Evolutionary conservation across 371 early-diverging fungal species (phyloP), one percentile per base, ranked within the genome.

Genomic region (Actinomortierella wolfii): DNA sequence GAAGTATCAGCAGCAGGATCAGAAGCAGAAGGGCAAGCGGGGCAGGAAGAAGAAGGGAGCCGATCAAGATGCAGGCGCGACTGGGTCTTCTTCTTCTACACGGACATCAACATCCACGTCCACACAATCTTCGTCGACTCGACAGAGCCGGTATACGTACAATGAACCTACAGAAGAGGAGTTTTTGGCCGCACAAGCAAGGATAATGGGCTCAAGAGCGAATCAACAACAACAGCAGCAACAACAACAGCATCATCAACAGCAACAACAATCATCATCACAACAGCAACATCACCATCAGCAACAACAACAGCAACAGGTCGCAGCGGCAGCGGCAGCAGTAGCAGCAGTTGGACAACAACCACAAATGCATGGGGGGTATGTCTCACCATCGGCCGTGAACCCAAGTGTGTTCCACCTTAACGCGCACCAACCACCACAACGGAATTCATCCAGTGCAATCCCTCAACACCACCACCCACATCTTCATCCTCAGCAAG

Each of bases 81-180:
- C 11, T 6, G 34, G 34, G 34, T 34, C 34, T 34, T 34, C 34
- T 34, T 34, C 34, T 17, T 23, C 20, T 14, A 28, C 20, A 17
- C 25, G 15, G 8, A 26, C 20, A 24, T 18, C 39, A 28, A 51
- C 18, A 51, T 29, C 14, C 39, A 28, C 51, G 9, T 48, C 49
- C 17, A 49, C 59, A n/a, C 43, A 48, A 7, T n/a, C 63, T 14
- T 29, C 56, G 14, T 23, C 43, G 4, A 53, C 57, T 41, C 59
- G 43, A 28, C 50, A 39, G 46, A 47, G 57, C 13, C 51, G 57
- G 23, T 70, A 63, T 25, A 55, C 51, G 9, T 53, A 63, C 29
- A 42, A 54, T 25, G 81, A 83, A 45, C 89, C 89, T 3, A 77
- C 81, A 1, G 90, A 88, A 41, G 90, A 86, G 50, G 89, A 86